Conservation (phyloP, 257 asterid species). For the Gentiana dahurica region DNA sequence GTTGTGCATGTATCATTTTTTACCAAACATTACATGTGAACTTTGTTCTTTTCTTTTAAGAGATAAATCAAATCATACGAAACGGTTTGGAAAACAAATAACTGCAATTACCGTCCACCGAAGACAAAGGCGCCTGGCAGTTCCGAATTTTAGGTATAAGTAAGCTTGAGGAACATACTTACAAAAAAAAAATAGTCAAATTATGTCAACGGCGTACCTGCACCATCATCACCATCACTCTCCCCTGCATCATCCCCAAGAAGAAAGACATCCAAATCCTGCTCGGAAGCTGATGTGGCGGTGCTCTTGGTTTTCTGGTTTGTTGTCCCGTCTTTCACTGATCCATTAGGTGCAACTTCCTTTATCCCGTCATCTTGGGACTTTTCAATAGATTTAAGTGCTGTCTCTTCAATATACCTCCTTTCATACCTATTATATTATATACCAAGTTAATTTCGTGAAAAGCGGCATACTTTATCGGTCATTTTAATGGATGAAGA, state of each 20-base stretch:
- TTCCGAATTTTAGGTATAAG: not conserved
- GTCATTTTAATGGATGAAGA: too few species aligned
- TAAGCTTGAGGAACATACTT: not conserved
- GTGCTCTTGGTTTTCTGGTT: constrained; percentile 35
- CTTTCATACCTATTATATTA: constrained; percentile 51
- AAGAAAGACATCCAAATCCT: constrained; percentile 92
- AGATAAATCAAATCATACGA: too few species aligned
- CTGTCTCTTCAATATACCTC: constrained; percentile 47
- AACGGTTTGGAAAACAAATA: not conserved
- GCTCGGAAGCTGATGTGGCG: constrained; percentile 51
- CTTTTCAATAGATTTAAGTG: constrained; percentile 43
- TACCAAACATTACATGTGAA: too few species aligned
- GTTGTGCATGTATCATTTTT: too few species aligned
- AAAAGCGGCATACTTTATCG: not conserved
- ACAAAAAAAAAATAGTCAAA: not conserved
- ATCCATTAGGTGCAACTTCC: constrained; percentile 36
- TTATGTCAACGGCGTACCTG: constrained; percentile 39
- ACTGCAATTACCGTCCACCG: not conserved
- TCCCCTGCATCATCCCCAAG: constrained; percentile 80
- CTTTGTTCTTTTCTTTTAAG: too few species aligned
- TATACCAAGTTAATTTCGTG: constrained; percentile 3
- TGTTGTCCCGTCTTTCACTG: constrained; percentile 21
- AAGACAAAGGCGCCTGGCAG: not conserved
- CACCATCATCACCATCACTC: constrained; percentile 75
- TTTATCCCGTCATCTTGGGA: constrained; percentile 34